A percentile compares a stretch with the other conserved stretches of the same genome.
Conservation (phyloP, 192 early-diverging fungal genomes). For the Rhizophagus prolifer region DNA sequence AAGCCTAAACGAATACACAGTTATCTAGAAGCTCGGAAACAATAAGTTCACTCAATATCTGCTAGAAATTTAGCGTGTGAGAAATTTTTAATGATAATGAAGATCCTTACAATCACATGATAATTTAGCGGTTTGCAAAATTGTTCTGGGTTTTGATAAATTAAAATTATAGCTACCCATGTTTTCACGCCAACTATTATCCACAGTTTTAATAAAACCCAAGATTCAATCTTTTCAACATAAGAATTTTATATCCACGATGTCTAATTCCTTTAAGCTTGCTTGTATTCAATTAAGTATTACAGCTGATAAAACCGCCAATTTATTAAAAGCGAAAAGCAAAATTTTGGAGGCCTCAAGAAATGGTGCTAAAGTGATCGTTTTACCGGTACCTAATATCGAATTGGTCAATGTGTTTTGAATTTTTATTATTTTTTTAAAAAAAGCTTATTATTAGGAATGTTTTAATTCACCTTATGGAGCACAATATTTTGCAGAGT, state of each 20-base stretch:
- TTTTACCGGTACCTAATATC: conserved; percentile 68
- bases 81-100: too few relatives aligned
- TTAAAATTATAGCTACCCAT: too few relatives aligned
- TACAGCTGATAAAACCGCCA: conserved; percentile 70
- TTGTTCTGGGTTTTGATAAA: too few relatives aligned
- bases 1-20: too few relatives aligned
- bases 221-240: too few relatives aligned
- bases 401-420: background rate
- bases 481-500: conserved; percentile 83
- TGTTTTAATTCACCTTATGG: conserved; percentile 99
- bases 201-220: too few relatives aligned
- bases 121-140: too few relatives aligned
- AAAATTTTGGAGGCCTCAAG: conserved; percentile 83
- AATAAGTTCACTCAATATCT: too few relatives aligned
- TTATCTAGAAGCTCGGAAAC: too few relatives aligned
- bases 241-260: background rate
- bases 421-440: background rate
- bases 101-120: too few relatives aligned
- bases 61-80: too few relatives aligned
- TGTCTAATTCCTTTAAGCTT: conserved; percentile 54
- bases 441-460: conserved; percentile 55
- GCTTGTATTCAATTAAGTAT: conserved; percentile 82
- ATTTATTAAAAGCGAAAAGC: conserved; percentile 72
- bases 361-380: conserved; percentile 85
- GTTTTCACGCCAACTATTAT: too few relatives aligned